Base-by-base conservation (phyloP, 2,329 filamentous ascomycete species). In the Didymella segeticola region DNA sequence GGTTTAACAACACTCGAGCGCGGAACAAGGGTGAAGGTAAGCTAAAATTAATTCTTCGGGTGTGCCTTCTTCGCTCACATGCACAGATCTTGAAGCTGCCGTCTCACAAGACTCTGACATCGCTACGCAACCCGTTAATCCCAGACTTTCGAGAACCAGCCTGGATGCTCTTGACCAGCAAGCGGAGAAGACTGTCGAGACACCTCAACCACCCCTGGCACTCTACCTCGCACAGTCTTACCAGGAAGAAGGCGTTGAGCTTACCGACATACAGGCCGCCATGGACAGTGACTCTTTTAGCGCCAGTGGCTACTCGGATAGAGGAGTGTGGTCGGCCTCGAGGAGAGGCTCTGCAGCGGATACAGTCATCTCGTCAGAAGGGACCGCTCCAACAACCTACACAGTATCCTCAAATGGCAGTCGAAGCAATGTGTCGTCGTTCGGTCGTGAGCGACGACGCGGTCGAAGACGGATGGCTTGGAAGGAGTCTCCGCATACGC, bases 1-100 rank as follows among this genome's bases (percentile, higher is more conserved):
- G 70, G 71, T 74, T 69, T 57, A 74, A 74, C 45, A 74, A 74
- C 31, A 68, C 69, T 4, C 57, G 71, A 29, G 67, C 70, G 8
- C 63, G 71, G 27, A 71, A 72, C 52, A 71, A 68, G 52, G 57
- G 49, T n/a, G 56, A 58, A 50, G 64, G 69, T 70, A 36, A 46
- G 57, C 19, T 12, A 14, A n/a, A 11, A 15, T 4, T 11, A 11
- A 3, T 20, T 11, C 12, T 11, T 19, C 11, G 5, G 8, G 20
- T 15, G 14, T 12, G 9, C 12, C 5, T n/a, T 34, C 30, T 20
- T 47, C 50, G 20, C 57, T 63, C 15, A 62, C 30, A 8, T 11
- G 7, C 11, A 14, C 20, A 68, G 64, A 62, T 38, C 17, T 52
- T 17, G 36, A 53, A 3, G 26, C 46, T 8, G 5, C 30, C 2